These are phyloP conservation scores for Antarctomyces pellizariae DNA, from an alignment of 495 filamentous ascomycete genomes.

Conservation along the genomic window DNA sequence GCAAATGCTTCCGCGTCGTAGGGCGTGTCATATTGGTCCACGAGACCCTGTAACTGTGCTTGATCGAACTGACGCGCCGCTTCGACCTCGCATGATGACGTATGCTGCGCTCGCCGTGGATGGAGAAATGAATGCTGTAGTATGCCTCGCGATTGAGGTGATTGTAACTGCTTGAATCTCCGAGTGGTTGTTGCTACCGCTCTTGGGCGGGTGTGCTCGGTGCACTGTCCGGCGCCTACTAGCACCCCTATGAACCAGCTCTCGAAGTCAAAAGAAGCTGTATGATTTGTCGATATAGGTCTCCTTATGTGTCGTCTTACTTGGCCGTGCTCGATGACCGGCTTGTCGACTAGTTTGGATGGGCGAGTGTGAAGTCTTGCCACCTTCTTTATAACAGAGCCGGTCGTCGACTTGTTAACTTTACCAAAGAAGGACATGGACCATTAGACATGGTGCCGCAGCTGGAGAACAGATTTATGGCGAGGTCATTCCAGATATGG, in stretches of 20 bases:
- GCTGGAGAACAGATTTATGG: too few species aligned
- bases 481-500: too few species aligned
- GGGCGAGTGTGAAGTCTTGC: slow-evolving; percentile 19
- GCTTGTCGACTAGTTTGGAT: slow-evolving; percentile 9
- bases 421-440: slow-evolving; percentile 39
- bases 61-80: too few species aligned
- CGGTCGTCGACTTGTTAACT: slow-evolving; percentile 26
- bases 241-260: slow-evolving; percentile 39
- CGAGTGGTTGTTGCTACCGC: too few species aligned
- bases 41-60: too few species aligned
- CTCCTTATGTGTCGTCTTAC: background rate
- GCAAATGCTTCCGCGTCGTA: too few species aligned
- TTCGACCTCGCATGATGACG: too few species aligned
- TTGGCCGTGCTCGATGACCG: background rate
- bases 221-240: slow-evolving; percentile 37
- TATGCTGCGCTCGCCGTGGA: too few species aligned
- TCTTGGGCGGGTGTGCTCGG: slow-evolving; percentile 26
- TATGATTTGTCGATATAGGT: too few species aligned
- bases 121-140: too few species aligned
- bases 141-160: background rate
- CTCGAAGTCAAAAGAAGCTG: slow-evolving; percentile 13
- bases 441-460: slow-evolving; percentile 35
- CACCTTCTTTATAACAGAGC: slow-evolving; percentile 24
- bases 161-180: too few species aligned
- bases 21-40: too few species aligned